Evolutionary conservation across 805 yeast species (phyloP).

Genomic region (Yarrowia keelungensis): DNA sequence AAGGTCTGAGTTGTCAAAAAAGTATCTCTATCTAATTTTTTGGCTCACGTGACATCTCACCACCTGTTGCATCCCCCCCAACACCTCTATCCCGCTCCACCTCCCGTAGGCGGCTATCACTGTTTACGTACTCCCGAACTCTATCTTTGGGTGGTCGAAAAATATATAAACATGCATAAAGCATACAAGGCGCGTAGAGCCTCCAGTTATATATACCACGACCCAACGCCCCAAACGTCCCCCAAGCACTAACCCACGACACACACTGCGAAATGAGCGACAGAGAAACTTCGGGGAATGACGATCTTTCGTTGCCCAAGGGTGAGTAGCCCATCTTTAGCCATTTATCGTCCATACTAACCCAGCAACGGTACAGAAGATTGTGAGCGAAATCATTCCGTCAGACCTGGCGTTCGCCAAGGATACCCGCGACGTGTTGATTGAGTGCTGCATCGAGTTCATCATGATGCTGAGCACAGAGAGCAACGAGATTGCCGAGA

Average conservation of each 20-base stretch:
- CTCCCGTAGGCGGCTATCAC: conserved; percentile 4
- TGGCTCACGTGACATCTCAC: no score
- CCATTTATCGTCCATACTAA: not conserved
- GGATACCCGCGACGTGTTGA: conserved; percentile 92
- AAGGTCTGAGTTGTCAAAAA: no score
- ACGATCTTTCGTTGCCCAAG: conserved; percentile 51
- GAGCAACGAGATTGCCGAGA: conserved; percentile 94
- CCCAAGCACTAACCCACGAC: not conserved
- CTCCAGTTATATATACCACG: not conserved
- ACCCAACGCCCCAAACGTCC: not conserved
- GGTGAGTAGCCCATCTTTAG: conserved; percentile 2
- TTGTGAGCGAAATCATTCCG: conserved; percentile 87
- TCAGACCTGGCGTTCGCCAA: conserved; percentile 86
- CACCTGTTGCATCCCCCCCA: no score
- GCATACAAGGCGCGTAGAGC: conserved; percentile 33
- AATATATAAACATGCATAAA: conserved; percentile 38
- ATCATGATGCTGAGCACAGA: conserved; percentile 93
- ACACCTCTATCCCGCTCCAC: no score
- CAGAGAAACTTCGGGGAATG: conserved; percentile 44
- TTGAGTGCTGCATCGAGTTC: conserved; percentile 95
- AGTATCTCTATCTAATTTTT: no score
- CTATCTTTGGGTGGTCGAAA: conserved; percentile 16
- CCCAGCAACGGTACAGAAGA: conserved; percentile 93
- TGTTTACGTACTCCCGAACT: conserved; percentile 17
- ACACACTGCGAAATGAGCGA: conserved; percentile 31